Evolutionary conservation across 108 stramenopile species (phyloP), one percentile per base, ranked within the genome.

Genomic region (Chaetoceros muelleri): DNA sequence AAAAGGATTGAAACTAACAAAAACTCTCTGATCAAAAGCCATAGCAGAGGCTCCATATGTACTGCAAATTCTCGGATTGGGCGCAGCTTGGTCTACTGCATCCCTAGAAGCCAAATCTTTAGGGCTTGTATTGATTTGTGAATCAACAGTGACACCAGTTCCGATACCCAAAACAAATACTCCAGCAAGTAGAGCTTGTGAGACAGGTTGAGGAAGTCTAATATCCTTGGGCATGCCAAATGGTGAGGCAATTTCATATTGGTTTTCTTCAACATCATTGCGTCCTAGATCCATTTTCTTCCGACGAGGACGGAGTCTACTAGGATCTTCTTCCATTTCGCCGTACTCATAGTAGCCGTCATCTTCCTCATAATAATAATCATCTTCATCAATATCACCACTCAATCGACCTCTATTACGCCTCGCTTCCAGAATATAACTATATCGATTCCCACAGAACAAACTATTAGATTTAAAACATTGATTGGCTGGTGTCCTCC

Each of bases 1-100:
- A 71, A 96, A 96, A 3, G 95, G 95, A 68, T 96, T 94, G 61
- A 96, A 96, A 31, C 87, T 85, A 25, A 96, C 93, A 75, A 96
- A 96, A 0, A 96, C 91, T 20, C 95, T 70, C 67, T 91, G 84
- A 64, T 96, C 95, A 58, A 96, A 86, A 44, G 90, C 95, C 91
- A 96, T 93, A 25, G 93, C 93, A 10, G 75, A 78, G 2, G 89
- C 82, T 10, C 95, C 95, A 64, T 90, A 90, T 46, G 80, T 78
- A 3, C 80, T 75, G 67, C 95, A 96, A 18, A 96, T 66, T 25
- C 68, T 80, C 0, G 93, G 80, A 73, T 96, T 96, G 40, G 95
- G 95, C 13, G 95, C 95, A 34, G 90, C 85, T 55, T 88, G 79
- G 69, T 96, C 95, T 25, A 96, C 86, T 50, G 95, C 95, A 73